Base-by-base conservation (phyloP, 306 rosid species). In the Medicago ruthenica region DNA sequence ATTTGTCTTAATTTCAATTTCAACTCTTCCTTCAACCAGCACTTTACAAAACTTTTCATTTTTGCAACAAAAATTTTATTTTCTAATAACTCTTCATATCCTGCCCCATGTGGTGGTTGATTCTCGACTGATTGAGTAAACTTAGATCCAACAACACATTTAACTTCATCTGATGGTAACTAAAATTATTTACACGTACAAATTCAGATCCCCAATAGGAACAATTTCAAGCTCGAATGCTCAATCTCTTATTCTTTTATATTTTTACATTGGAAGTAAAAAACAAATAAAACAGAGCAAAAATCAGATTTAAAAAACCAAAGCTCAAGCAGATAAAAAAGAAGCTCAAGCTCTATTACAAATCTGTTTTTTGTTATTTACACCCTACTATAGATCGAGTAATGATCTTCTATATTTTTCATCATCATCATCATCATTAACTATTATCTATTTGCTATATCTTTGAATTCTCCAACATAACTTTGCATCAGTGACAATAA, bases 401-500 rank as follows among this genome's bases (percentile, higher is more conserved):
- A 24, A 9, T 9, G 2, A 24, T 31, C 40, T 13, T 45, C 24
- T 4, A 15, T n/a, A 48, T 27, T 50, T 31, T 48, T 68, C 58
- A 67, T 44, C 74, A 69, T 48, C 22, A 15, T 0, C 20, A 67
- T 44, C 74, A 69, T 48, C 22, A 15, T 0, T 13, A n/a, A 8
- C 73, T 48, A n/a, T n/a, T 15, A 7, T 45, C 14, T 68, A 45
- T 4, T 66, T 20, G 1, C 11, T 66, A 8, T 40, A 2, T n/a
- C n/a, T n/a, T n/a, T n/a, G n/a, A n/a, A n/a, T n/a, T 55, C 67
- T 31, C 11, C 44, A 61, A 31, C 20, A 34, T n/a, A 65, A 17
- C 42, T 10, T 36, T 67, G 24, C 47, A 15, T 80, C 85, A 89
- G 71, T 81, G 82, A 47, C 85, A 83, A 80, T 80, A 74, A 77